Conservation (phyloP, 345 rosid genomes). For the Pistacia vera region DNA sequence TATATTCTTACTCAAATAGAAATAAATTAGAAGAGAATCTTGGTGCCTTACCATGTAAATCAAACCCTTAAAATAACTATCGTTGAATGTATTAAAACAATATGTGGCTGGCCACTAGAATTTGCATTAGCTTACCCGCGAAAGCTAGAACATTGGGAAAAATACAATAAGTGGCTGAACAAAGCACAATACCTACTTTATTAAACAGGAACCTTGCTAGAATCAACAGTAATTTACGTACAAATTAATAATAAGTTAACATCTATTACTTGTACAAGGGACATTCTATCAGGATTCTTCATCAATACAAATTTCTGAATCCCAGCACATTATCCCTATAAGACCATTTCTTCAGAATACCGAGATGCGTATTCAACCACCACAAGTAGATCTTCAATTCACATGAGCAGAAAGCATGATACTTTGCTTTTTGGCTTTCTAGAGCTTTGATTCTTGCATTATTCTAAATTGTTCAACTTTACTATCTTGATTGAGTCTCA, state of each 20-base stretch:
- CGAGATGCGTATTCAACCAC: conserved; percentile 17
- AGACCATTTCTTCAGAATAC: not conserved
- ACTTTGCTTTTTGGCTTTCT: not conserved
- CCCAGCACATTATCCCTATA: conserved; percentile 35
- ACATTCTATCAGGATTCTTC: conserved; percentile 48
- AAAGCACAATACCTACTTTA: not conserved
- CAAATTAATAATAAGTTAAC: not conserved
- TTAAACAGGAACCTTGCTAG: not conserved
- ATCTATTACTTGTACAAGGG: conserved; percentile 30
- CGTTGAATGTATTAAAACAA: no score
- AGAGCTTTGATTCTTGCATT: conserved; percentile 8
- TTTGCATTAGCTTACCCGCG: no score
- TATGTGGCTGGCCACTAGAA: no score
- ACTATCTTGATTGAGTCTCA: conserved; percentile 56
- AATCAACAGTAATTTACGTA: not conserved
- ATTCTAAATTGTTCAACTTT: conserved; percentile 8
- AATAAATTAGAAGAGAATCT: no score
- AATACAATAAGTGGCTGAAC: not conserved
- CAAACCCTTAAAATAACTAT: no score
- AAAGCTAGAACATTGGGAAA: no score
- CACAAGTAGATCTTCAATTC: conserved; percentile 15
- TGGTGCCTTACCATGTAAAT: no score
- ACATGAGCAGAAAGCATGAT: conserved; percentile 1
- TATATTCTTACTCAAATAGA: no score
- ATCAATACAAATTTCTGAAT: conserved; percentile 64